These are phyloP conservation scores for Phytophthora melonis DNA, from an alignment of 352 stramenopile species.

Conservation along the genomic window DNA sequence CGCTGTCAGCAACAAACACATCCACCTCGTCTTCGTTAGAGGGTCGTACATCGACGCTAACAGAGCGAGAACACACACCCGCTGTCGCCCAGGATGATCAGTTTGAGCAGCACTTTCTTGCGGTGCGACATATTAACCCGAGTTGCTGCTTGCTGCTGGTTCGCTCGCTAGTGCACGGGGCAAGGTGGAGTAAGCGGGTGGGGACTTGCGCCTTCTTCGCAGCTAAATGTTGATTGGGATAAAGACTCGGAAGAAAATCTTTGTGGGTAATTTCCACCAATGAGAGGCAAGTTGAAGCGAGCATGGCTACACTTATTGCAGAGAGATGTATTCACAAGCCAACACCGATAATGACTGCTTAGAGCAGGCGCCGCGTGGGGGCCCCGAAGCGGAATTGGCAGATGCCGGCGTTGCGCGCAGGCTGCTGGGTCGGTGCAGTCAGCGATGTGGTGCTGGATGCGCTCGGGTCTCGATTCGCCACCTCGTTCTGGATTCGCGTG, in stretches of 20 bases:
- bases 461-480: slow-evolving; percentile 41
- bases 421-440: slow-evolving; percentile 5
- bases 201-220: background rate
- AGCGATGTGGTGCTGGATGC: slow-evolving; percentile 12
- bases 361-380: slow-evolving; percentile 46
- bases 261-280: slow-evolving; percentile 29
- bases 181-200: background rate
- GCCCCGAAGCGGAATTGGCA: slow-evolving; percentile 68
- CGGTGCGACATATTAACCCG: slow-evolving; percentile 73
- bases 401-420: slow-evolving; percentile 44
- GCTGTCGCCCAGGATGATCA: slow-evolving; percentile 98
- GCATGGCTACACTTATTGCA: slow-evolving; percentile 30
- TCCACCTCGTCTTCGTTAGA: no score
- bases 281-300: slow-evolving; percentile 30
- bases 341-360: slow-evolving; percentile 11
- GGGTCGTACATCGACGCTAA: background rate
- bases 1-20: slow-evolving; percentile 57
- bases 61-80: slow-evolving; percentile 72
- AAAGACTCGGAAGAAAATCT: slow-evolving; percentile 30
- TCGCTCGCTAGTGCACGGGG: slow-evolving; percentile 13
- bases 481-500: slow-evolving; percentile 58
- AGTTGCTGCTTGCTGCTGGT: background rate
- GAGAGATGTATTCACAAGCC: background rate
- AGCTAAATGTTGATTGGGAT: slow-evolving; percentile 33
- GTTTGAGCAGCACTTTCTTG: slow-evolving; percentile 98